Base-by-base conservation (phyloP, 2,329 filamentous ascomycete species). In the Fusarium buharicum region DNA sequence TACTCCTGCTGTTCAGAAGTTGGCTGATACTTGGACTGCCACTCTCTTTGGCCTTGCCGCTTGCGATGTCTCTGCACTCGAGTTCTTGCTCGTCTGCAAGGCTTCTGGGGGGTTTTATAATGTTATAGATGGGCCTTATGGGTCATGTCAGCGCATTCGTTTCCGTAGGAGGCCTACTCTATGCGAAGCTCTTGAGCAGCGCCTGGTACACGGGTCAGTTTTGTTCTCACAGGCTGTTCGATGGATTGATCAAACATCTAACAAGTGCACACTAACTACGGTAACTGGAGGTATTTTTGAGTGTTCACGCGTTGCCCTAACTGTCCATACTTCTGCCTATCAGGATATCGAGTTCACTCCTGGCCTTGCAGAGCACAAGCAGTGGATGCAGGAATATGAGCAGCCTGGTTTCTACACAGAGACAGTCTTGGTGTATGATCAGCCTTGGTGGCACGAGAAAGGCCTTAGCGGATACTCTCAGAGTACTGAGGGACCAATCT, bases 1-100 rank as follows among this genome's bases (percentile, higher is more conserved):
- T 24, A 67, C 61, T 2, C 27, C 44, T 1, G 34, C 36, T 14
- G 46, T 70, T 5, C 44, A 49, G 17, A 50, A 47, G 6, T 17
- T 70, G 20, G 68, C 56, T 13, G 56, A 62, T 18, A 31, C 57
- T n/a, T 72, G 71, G 70, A 65, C 70, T 6, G 62, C 60, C 12
- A 52, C 53, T 8, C 62, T 71, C 44, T 67, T 73, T 27, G 72
- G 71, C 30, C 45, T 66, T 5, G 63, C 52, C 1, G 59, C 62
- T 13, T 8, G 41, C 20, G 46, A 61, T 6, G 59, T 71, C 38
- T 56, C 59, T 40, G 68, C 62, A 8, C 41, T 68, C 3, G 57
- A 53, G 33, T 70, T 70, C 30, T 53, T 71, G 4, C 49, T 64
- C 13, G 50, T 68, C 52, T 68, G 66, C 55, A 66, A 68, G 18